Evolutionary conservation across 2,329 filamentous ascomycete species (phyloP).

Genomic region (Didymella segeticola): DNA sequence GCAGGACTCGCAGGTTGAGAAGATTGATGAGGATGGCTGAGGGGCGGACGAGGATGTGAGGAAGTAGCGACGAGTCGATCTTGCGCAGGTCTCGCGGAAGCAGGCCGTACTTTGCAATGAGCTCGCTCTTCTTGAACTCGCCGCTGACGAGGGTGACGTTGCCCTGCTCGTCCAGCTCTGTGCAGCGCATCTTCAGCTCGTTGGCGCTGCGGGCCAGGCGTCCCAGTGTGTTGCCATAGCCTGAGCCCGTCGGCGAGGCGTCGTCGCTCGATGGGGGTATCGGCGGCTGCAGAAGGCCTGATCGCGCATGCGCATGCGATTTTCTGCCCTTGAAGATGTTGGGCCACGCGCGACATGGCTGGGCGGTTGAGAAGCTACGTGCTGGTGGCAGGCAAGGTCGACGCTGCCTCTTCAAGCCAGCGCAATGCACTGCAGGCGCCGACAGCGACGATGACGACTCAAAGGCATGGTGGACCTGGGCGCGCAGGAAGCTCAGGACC

Average conservation of each 20-base stretch:
- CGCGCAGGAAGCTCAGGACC: constrained; percentile 48
- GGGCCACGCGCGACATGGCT: constrained; percentile 29
- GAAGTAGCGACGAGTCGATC: constrained; percentile 94
- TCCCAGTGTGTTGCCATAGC: constrained; percentile 60
- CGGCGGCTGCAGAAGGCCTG: constrained; percentile 64
- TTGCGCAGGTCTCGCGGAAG: constrained; percentile 94
- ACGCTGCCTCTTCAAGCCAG: constrained; percentile 27
- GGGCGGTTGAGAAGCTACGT: constrained; percentile 29
- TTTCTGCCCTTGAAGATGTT: constrained; percentile 37
- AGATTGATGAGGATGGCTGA: constrained; percentile 94
- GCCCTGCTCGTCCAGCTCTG: constrained; percentile 91
- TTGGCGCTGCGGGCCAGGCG: constrained; percentile 80
- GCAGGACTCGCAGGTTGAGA: constrained; percentile 92
- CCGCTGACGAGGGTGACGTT: constrained; percentile 92
- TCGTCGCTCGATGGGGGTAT: constrained; percentile 61
- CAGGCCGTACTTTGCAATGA: constrained; percentile 92
- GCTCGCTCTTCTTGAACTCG: constrained; percentile 96
- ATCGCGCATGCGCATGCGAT: constrained; percentile 40
- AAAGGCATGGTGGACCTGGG: constrained; percentile 42
- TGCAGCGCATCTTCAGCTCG: constrained; percentile 87
- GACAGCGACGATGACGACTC: no score
- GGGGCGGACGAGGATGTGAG: constrained; percentile 91
- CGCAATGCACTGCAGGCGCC: constrained; percentile 33
- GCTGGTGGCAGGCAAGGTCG: constrained; percentile 3
- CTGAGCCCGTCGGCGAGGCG: constrained; percentile 55